phyloP scores from a whole-genome alignment of 2,329 filamentous ascomycete species.

The Escovopsis weberi region DNA sequence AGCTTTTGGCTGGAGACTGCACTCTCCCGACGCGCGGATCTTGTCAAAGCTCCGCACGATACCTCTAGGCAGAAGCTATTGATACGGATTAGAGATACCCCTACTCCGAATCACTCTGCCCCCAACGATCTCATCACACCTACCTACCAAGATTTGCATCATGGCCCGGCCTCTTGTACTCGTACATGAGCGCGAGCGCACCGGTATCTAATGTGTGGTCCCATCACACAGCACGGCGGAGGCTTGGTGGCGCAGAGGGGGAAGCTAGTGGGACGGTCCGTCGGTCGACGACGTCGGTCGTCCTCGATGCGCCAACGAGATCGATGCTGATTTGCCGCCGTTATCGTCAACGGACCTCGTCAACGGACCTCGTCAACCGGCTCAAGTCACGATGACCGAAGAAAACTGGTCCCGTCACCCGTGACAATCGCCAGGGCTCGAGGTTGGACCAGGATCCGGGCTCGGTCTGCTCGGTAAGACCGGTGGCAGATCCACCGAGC shows the following conservation, averaged over 20 bases:
- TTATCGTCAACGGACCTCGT: no score
- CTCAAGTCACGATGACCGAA: background rate
- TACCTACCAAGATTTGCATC: slow-evolving; percentile 2
- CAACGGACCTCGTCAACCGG: background rate
- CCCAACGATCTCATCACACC: background rate
- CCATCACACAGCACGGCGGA: slow-evolving; percentile 5
- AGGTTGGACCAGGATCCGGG: background rate
- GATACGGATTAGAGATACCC: no score
- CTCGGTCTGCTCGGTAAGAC: slow-evolving; percentile 5
- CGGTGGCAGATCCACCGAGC: slow-evolving; percentile 1
- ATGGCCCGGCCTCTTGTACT: no score
- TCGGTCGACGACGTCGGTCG: slow-evolving; percentile 4
- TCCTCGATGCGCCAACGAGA: slow-evolving; percentile 1
- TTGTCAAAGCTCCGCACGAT: no score
- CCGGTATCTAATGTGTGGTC: no score
- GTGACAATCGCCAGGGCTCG: no score
- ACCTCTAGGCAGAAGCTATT: no score
- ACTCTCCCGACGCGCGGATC: no score
- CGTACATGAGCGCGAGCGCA: no score
- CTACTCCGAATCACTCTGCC: no score
- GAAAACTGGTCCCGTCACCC: background rate
- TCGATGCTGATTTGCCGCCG: background rate
- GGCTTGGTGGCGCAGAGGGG: slow-evolving; percentile 6
- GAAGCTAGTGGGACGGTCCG: slow-evolving; percentile 16
- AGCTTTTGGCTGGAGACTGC: no score